These are phyloP conservation scores for Penicillium atrosanguineum DNA, from an alignment of 495 filamentous ascomycete genomes.

Conservation along the genomic window DNA sequence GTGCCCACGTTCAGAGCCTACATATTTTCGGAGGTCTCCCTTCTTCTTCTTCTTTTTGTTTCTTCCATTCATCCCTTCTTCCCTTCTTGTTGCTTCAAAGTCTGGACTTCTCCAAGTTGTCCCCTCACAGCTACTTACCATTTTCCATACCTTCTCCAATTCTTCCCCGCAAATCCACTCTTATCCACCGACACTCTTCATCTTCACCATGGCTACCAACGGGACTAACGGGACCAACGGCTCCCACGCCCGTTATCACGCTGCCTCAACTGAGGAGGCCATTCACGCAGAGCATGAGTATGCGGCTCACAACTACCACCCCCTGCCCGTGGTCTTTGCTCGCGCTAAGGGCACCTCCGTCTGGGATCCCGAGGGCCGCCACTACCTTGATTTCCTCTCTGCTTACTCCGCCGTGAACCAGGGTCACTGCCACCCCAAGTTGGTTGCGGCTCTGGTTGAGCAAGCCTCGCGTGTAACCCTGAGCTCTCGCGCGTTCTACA, in stretches of 20 bases:
- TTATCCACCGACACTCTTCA: not conserved
- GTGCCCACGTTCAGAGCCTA: conserved; percentile 5
- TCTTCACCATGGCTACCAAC: conserved; percentile 40
- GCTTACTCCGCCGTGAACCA: conserved; percentile 99
- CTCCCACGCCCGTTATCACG: conserved; percentile 63
- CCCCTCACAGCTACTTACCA: not conserved
- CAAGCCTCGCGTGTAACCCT: conserved; percentile 90
- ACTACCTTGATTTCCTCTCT: conserved; percentile 97
- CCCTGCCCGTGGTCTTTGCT: conserved; percentile 88
- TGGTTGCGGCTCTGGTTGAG: conserved; percentile 83
- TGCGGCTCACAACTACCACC: conserved; percentile 98
- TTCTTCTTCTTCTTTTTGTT: conserved; percentile 16
- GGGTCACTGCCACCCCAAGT: conserved; percentile 95
- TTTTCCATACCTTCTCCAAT: not conserved
- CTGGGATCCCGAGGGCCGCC: conserved; percentile 96
- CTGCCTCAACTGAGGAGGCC: conserved; percentile 72
- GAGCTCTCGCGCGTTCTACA: conserved; percentile 95
- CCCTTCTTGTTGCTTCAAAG: conserved; percentile 4
- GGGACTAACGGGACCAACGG: conserved; percentile 38
- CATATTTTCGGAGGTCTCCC: conserved; percentile 13
- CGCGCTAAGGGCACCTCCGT: conserved; percentile 79
- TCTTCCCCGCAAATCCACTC: conserved; percentile 17
- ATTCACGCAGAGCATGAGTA: conserved; percentile 77
- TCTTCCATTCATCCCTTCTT: conserved; percentile 9
- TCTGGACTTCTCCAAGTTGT: conserved; percentile 1